Evolutionary conservation across 257 asterid species (phyloP).

Genomic region (Solanum ossicruentum): DNA sequence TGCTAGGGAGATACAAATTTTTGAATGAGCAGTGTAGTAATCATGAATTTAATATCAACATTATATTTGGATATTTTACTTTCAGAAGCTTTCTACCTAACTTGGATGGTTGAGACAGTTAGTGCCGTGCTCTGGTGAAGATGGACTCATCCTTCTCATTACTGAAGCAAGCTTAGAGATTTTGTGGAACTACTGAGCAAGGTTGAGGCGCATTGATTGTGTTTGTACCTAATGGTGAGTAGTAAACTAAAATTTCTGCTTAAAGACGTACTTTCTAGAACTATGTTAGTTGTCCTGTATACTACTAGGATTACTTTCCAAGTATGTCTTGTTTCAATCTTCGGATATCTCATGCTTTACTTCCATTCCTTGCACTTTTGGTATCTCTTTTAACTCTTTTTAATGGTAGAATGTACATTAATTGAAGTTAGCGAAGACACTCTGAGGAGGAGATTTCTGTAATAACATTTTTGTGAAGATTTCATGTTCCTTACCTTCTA

Average conservation of each 20-base stretch:
- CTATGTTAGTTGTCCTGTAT: not conserved
- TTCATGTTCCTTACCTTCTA: not conserved
- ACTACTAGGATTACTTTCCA: not conserved
- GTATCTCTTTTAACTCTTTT: not conserved
- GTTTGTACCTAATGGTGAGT: not conserved
- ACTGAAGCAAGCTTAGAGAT: not conserved
- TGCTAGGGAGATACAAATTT: not conserved
- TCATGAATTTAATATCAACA: not conserved
- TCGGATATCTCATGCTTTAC: not conserved
- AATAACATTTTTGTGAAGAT: not conserved
- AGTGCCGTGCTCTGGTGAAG: not conserved
- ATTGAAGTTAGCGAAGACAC: not conserved
- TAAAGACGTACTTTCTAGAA: not conserved
- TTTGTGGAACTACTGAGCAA: not conserved
- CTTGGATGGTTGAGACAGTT: not conserved
- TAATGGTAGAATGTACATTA: not conserved
- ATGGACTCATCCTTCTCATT: not conserved
- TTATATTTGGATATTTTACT: not conserved
- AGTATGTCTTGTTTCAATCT: not conserved
- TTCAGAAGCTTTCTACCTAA: not conserved
- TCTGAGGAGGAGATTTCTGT: not conserved
- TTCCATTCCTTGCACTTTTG: not conserved
- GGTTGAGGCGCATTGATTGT: not conserved
- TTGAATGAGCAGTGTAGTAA: not conserved
- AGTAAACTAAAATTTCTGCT: not conserved